These are phyloP conservation scores for Solanum lycopersicoides DNA, from an alignment of 257 asterid species.

Conservation along the genomic window DNA sequence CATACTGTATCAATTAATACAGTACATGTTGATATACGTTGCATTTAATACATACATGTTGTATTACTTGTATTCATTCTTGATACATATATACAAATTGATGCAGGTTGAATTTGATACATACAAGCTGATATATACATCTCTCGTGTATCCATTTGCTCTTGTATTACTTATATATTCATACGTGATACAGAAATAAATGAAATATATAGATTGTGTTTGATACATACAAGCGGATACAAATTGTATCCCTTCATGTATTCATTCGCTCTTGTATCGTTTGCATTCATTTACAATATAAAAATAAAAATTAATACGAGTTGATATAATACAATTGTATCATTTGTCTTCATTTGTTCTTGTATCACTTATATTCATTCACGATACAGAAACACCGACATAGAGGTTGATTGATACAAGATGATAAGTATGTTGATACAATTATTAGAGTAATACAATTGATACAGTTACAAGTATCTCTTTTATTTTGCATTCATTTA, in stretches of 20 bases:
- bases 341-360: neutral
- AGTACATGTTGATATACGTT: neutral
- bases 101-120: neutral
- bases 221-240: neutral
- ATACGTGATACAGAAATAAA: too few species aligned
- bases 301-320: too few species aligned
- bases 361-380: neutral
- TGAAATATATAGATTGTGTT: neutral
- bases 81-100: neutral
- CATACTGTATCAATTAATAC: neutral
- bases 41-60: neutral
- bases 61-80: neutral
- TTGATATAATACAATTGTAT: too few species aligned
- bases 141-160: too few species aligned
- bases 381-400: neutral
- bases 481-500: neutral
- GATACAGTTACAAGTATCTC: too few species aligned
- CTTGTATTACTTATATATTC: neutral
- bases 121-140: neutral
- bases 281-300: too few species aligned
- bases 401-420: neutral
- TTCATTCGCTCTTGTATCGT: too few species aligned
- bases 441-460: neutral
- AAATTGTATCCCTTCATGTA: neutral
- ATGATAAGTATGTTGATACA: too few species aligned